Evolutionary conservation across 2,329 filamentous ascomycete genomes (phyloP), one percentile per base, ranked within the genome.

Genomic region (Stemphylium beticola): DNA sequence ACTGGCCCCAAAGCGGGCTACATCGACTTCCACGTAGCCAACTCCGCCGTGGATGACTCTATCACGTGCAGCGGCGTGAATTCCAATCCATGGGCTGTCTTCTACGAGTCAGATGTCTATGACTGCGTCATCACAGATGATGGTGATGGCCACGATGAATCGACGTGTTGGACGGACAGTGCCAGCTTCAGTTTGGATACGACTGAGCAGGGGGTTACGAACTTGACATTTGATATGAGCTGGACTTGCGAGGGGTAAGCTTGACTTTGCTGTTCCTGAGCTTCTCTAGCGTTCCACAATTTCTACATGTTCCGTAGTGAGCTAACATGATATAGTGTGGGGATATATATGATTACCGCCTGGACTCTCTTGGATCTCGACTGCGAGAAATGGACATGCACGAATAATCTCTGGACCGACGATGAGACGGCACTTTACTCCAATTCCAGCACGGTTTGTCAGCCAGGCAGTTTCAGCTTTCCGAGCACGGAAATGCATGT

Each of bases 181-280:
- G 37, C 31, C 4, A 56, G 47, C 17, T 61, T 61, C 15, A 33
- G 20, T n/a, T 34, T 49, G 24, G 55, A 58, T 18, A 51, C 49
- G 26, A 33, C 42, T 5, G 29, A 12, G 41, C 29, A 20, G 18
- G 32, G 32, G 4, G 47, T 37, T 4, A 36, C 26, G 10, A 40
- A 49, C 10, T n/a, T 61, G 33, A 37, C 24, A 4, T 32, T 61
- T 10, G 44, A 54, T 12, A 40, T 43, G 33, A 49, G 46, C n/a
- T 61, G 55, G 52, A 55, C 22, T 14, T 61, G 58, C 49, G 36
- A 39, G n/a, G 36, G 50, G 58, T 61, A 38, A 32, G 58, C 38
- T 1, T 34, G 20, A 29, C 8, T 29, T 2, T 29, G 10, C 11
- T 2, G 10, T 29, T 29, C 26, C 8, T 18, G 1, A 2, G 10